Conservation (phyloP, 2,329 filamentous ascomycete genomes). For the Trichoderma atroviride region DNA sequence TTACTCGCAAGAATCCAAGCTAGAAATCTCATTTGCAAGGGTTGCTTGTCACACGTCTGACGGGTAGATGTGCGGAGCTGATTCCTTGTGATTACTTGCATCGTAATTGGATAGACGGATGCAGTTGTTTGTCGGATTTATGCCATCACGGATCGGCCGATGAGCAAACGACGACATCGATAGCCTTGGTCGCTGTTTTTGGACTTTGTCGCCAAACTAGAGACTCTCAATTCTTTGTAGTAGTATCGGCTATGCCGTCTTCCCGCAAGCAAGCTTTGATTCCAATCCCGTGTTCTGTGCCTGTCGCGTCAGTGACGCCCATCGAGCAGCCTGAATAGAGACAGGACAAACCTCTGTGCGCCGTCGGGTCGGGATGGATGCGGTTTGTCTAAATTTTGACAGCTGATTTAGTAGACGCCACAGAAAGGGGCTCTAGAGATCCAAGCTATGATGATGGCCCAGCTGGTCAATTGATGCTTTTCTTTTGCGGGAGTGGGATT, state of each 20-base stretch:
- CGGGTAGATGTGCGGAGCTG: neutral
- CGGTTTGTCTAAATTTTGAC: neutral
- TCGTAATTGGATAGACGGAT: neutral
- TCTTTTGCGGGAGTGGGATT: neutral
- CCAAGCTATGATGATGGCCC: neutral
- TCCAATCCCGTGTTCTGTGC: neutral
- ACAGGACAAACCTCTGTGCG: neutral
- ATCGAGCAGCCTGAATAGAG: neutral
- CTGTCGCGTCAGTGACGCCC: neutral
- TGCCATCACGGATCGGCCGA: constrained; percentile 6
- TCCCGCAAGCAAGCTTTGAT: neutral
- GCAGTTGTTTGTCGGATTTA: constrained; percentile 1
- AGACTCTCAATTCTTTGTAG: neutral
- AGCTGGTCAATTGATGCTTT: neutral
- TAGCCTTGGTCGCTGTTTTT: neutral
- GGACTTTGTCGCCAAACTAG: neutral
- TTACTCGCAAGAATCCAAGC: neutral
- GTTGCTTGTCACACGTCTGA: constrained; percentile 4
- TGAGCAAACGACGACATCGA: neutral
- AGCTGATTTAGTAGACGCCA: neutral
- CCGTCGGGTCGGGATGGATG: neutral
- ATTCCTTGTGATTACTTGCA: neutral
- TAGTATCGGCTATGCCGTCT: neutral
- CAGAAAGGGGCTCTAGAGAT: neutral
- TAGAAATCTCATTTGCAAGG: neutral